Evolutionary conservation across 768 basidiomycete species (phyloP), one percentile per base, ranked within the genome.

Genomic region (Scleroderma bovista): DNA sequence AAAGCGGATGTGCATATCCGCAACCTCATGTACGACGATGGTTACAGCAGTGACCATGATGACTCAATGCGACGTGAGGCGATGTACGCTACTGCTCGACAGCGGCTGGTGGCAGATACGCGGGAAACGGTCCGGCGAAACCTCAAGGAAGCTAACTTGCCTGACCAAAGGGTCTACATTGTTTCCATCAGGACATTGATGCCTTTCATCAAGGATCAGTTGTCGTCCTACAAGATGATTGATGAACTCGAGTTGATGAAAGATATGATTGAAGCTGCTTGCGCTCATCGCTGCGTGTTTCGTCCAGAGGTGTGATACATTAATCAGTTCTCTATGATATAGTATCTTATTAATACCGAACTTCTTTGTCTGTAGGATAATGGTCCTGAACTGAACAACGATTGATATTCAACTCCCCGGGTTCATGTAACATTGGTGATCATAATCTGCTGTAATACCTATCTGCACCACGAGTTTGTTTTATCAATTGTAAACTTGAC

Each of bases 101-200:
- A 39, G 31, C 39, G 60, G 23, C 60, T 58, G 39, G 52, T 62
- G 19, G 44, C 53, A 23, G 48, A 57, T 29, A 62, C 61, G 6
- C 50, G 53, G 5, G 37, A 47, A 15, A 58, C 24, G 24, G 50
- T 62, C 7, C 43, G 50, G 45, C 23, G n/a, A 15, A 56, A 52
- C 50, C 49, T 60, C 44, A 29, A 48, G 26, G 50, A 48, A 10
- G 57, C 58, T 2, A 43, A 49, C 34, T 42, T 63, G 17, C 61
- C 59, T 4, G 45, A 60, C 9, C 50, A 58, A 36, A 60, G 51
- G 44, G 61, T 58, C 6, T 60, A 62, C 34, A 53, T 62, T 10
- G 57, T 62, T 3, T 54, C 56, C 26, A 56, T 52, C 31, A 50
- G 24, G 11, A 41, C 53, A 0, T 46, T 62, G n/a, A 20, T 45